A percentile compares a stretch with the other conserved stretches of the same genome.
phyloP scores from a whole-genome alignment of 257 asterid genomes.

The Eucommia ulmoides region DNA sequence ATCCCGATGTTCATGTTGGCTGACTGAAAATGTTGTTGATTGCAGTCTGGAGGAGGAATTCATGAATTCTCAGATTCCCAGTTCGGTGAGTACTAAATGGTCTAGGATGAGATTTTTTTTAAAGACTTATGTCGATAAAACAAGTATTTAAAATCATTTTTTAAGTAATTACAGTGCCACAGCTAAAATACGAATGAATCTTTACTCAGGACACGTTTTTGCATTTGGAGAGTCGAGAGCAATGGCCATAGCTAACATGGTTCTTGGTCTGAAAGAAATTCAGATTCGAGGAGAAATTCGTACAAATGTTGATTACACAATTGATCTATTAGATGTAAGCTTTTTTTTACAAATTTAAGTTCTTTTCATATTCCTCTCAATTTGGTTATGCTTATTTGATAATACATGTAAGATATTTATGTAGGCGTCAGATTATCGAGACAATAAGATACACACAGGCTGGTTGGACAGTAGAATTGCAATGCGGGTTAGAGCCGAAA shows the following conservation, averaged over 20 bases:
- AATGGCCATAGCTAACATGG: slow-evolving; percentile 98
- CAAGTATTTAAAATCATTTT: no score
- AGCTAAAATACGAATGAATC: slow-evolving; percentile 1
- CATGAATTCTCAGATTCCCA: slow-evolving; percentile 99
- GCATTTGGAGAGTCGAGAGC: slow-evolving; percentile 99
- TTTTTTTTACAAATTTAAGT: slow-evolving; percentile 15
- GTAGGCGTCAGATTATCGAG: slow-evolving; percentile 91
- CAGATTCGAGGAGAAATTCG: slow-evolving; percentile 99
- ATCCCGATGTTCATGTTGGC: slow-evolving; percentile 9
- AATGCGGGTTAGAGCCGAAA: slow-evolving; percentile 99
- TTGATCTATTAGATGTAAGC: slow-evolving; percentile 93
- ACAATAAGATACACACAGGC: slow-evolving; percentile 94
- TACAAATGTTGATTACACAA: slow-evolving; percentile 93
- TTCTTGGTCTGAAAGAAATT: slow-evolving; percentile 96
- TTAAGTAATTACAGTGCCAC: neutral
- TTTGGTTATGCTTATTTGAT: neutral
- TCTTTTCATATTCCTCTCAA: neutral
- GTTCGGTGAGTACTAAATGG: slow-evolving; percentile 94
- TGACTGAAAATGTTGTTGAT: slow-evolving; percentile 14
- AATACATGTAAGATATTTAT: slow-evolving; percentile 7
- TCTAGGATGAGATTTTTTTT: no score
- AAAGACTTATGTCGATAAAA: no score
- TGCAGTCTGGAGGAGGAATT: slow-evolving; percentile 99
- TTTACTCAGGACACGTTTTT: slow-evolving; percentile 78
- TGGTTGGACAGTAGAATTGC: slow-evolving; percentile 99